Conservation (phyloP, 192 early-diverging fungal species). For the Mortierella alpina region DNA sequence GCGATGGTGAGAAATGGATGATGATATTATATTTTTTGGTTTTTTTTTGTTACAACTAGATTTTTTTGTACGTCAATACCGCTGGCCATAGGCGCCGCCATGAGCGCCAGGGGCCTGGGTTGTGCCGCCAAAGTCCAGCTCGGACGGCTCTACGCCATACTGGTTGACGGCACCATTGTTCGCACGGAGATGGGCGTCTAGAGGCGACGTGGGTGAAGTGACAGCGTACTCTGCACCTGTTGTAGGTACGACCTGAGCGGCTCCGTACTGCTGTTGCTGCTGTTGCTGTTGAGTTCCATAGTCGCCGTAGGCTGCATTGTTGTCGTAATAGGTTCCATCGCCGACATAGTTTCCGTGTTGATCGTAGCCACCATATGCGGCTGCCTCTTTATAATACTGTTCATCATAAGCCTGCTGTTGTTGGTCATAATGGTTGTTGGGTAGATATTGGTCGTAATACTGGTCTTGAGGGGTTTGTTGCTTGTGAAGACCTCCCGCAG, state of each 20-base stretch:
- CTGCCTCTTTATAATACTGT: neutral
- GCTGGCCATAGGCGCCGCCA: no score
- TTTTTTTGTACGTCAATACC: no score
- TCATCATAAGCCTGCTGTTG: slow-evolving; percentile 16
- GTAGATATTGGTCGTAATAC: slow-evolving; percentile 5
- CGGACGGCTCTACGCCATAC: slow-evolving; percentile 30
- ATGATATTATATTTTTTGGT: no score
- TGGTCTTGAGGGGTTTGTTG: slow-evolving; percentile 7
- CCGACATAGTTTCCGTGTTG: slow-evolving; percentile 5
- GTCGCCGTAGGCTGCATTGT: slow-evolving; percentile 1
- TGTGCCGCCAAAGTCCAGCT: slow-evolving; percentile 35
- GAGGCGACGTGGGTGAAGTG: no score
- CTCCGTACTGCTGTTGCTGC: no score
- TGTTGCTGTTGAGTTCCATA: neutral
- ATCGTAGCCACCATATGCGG: neutral
- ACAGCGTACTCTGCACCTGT: no score
- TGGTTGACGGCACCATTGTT: slow-evolving; percentile 1
- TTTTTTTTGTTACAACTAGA: no score
- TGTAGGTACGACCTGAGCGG: no score
- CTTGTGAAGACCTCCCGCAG: neutral
- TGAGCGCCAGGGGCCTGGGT: no score
- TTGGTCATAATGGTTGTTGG: slow-evolving; percentile 3
- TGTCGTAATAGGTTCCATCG: neutral
- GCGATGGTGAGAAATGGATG: no score
- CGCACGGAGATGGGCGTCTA: neutral